Percentiles rank a stretch among this genome's conserved stretches.
Evolutionary conservation across 805 yeast genomes (phyloP).

Genomic region (Suhomyces vadensis): DNA sequence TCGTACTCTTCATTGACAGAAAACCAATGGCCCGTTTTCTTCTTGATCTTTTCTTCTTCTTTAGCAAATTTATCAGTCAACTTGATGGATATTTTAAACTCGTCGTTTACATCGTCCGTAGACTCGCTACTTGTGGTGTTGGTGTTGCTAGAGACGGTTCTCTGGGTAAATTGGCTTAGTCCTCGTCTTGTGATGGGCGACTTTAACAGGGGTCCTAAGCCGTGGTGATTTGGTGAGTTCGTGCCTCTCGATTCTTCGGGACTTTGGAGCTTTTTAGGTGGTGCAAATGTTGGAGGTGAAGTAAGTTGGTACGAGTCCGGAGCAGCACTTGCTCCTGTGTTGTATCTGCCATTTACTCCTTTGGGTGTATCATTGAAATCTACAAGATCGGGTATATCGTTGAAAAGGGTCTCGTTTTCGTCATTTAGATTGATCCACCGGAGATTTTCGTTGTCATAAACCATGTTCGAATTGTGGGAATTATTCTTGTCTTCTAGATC

Average conservation of each 20-base stretch:
- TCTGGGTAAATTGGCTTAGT: slow-evolving; percentile 37
- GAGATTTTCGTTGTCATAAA: slow-evolving; percentile 56
- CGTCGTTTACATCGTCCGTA: slow-evolving; percentile 20
- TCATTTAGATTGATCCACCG: slow-evolving; percentile 56
- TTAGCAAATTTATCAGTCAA: slow-evolving; percentile 32
- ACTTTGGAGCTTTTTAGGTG: neutral
- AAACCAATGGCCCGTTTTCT: slow-evolving; percentile 42
- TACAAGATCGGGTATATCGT: slow-evolving; percentile 49
- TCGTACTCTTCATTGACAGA: slow-evolving; percentile 29
- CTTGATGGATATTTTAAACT: slow-evolving; percentile 28
- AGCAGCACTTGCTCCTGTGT: neutral
- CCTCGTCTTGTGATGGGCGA: slow-evolving; percentile 25
- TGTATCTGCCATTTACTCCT: slow-evolving; percentile 2
- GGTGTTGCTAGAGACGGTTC: slow-evolving; percentile 35
- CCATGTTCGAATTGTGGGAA: slow-evolving; percentile 47
- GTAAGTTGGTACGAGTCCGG: slow-evolving; percentile 6
- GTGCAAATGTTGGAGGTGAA: slow-evolving; percentile 8
- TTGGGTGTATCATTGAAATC: slow-evolving; percentile 12
- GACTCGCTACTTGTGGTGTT: slow-evolving; percentile 15
- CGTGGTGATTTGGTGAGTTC: neutral
- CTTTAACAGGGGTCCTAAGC: neutral
- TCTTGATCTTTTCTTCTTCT: slow-evolving; percentile 37
- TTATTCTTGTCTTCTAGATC: slow-evolving; percentile 7
- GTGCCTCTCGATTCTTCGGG: neutral
- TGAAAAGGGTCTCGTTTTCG: slow-evolving; percentile 45